phyloP scores from a whole-genome alignment of 106 monocot genomes.

The Xerophyta viscosa region DNA sequence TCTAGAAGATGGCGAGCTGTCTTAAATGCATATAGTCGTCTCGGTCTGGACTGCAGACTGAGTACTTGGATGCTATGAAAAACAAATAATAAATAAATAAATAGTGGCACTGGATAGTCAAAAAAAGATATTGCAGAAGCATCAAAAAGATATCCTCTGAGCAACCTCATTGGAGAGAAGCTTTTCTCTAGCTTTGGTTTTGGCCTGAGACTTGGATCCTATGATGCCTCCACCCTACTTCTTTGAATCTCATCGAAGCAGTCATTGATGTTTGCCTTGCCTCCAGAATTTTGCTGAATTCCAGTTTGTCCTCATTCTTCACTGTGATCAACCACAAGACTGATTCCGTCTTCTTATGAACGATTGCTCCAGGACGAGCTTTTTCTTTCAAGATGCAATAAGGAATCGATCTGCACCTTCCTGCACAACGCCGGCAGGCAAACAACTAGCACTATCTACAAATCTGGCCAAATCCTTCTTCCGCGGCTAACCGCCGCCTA shows the following conservation, averaged over 20 bases:
- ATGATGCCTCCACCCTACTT: constrained; percentile 96
- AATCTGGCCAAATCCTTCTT: constrained; percentile 87
- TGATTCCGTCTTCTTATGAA: constrained; percentile 47
- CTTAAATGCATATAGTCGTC: no score
- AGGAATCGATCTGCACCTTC: constrained; percentile 72
- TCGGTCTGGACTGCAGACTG: no score
- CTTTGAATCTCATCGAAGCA: constrained; percentile 83
- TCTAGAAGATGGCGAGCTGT: no score
- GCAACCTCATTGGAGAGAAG: constrained; percentile 78
- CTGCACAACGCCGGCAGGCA: constrained; percentile 68
- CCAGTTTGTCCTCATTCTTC: constrained; percentile 12
- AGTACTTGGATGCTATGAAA: no score
- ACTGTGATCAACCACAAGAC: constrained; percentile 7
- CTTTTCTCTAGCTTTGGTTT: constrained; percentile 66
- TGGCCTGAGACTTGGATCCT: constrained; percentile 89
- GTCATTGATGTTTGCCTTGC: constrained; percentile 83
- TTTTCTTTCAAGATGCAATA: constrained; percentile 74
- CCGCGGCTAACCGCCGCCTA: constrained; percentile 85
- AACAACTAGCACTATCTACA: constrained; percentile 66
- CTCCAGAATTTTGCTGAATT: constrained; percentile 13
- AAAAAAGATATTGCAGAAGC: neutral
- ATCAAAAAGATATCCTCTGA: constrained; percentile 62
- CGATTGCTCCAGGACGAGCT: constrained; percentile 51
- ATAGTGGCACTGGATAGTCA: no score
- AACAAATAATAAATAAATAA: no score